These are phyloP conservation scores for Lathyrus sativus DNA, from an alignment of 306 rosid species.

Conservation along the genomic window DNA sequence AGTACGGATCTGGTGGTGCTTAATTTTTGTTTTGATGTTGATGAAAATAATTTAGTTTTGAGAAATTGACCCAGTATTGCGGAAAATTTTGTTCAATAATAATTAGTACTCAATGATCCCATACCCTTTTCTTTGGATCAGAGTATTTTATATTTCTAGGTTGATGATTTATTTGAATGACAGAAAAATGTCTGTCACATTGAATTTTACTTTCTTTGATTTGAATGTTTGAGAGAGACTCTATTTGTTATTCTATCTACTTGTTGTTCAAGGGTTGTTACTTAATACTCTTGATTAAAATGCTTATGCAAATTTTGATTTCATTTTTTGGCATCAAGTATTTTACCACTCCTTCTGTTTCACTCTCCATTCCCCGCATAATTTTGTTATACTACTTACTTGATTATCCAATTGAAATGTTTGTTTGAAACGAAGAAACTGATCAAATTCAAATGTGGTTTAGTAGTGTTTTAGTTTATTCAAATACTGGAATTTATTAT, in stretches of 20 bases:
- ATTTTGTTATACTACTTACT: no score
- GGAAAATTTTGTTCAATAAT: constrained; percentile 61
- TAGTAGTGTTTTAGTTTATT: no score
- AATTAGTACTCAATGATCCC: constrained; percentile 58
- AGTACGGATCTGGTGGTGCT: constrained; percentile 80
- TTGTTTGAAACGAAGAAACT: no score
- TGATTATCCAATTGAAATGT: no score
- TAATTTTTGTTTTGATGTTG: constrained; percentile 49
- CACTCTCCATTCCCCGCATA: no score
- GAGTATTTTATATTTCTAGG: constrained; percentile 37
- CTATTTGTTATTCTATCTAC: not conserved
- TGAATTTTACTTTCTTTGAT: constrained; percentile 37
- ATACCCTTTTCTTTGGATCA: constrained; percentile 27
- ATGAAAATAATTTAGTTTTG: constrained; percentile 51
- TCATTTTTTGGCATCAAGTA: no score
- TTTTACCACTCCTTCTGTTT: no score
- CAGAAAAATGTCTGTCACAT: constrained; percentile 38
- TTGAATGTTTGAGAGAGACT: constrained; percentile 28
- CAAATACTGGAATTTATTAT: no score
- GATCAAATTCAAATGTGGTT: no score
- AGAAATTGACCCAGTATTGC: constrained; percentile 38
- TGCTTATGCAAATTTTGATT: no score
- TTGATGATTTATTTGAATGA: constrained; percentile 50
- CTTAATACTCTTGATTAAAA: not conserved
- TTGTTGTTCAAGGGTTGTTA: not conserved